A percentile compares a stretch with the other conserved stretches of the same genome.
Conservation (phyloP, 805 yeast genomes). For the Candida xyloterini region DNA sequence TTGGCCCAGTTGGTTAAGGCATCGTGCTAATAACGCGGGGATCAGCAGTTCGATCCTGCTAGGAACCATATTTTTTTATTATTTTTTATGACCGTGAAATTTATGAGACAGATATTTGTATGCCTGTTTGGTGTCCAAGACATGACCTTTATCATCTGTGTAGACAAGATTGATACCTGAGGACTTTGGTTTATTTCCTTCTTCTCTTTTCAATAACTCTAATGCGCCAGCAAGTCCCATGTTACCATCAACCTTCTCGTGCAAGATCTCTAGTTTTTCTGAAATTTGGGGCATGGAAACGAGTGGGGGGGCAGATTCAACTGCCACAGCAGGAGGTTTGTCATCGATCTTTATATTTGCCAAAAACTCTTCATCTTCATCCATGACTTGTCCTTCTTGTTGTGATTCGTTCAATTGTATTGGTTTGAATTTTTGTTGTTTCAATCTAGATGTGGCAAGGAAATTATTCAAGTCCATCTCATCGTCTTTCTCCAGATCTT, state of each 20-base stretch:
- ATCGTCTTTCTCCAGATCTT: constrained; percentile 27
- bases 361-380: constrained; percentile 38
- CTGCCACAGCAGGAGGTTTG: not conserved
- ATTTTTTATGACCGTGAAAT: constrained; percentile 60
- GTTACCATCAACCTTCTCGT: constrained; percentile 12
- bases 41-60: constrained; percentile 88
- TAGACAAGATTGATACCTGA: constrained; percentile 54
- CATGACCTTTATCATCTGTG: constrained; percentile 61
- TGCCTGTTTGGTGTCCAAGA: constrained; percentile 64
- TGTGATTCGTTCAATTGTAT: constrained; percentile 1
- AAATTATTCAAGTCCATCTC: constrained; percentile 24
- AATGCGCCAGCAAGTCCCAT: constrained; percentile 39
- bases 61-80: constrained; percentile 54
- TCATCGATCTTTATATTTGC: constrained; percentile 22
- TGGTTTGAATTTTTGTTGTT: constrained; percentile 22
- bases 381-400: constrained; percentile 25
- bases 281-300: constrained; percentile 13
- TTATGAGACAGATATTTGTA: constrained; percentile 73
- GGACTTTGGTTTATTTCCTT: constrained; percentile 10
- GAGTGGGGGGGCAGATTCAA: not conserved
- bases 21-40: constrained; percentile 47
- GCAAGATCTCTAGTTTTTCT: constrained; percentile 11
- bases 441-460: constrained; percentile 30
- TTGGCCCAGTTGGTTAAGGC: constrained; percentile 46
- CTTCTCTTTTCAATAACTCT: constrained; percentile 26